Conservation (phyloP, 2,329 filamentous ascomycete genomes). For the Stemphylium lycopersici region DNA sequence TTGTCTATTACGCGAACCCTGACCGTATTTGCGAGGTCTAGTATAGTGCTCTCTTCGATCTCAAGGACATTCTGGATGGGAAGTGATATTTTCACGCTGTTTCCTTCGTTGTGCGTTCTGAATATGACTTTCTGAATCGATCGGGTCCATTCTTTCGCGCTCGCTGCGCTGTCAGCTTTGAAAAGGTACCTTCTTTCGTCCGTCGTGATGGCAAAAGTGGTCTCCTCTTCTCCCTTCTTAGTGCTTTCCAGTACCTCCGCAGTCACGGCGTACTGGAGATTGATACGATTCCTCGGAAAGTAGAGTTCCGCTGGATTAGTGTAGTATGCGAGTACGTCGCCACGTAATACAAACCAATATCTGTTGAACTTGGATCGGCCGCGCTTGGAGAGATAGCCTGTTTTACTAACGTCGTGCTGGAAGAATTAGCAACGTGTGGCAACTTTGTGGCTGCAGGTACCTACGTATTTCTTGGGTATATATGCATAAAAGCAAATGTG, state of each 20-base stretch:
- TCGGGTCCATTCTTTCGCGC: conserved; percentile 96
- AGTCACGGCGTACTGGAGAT: conserved; percentile 88
- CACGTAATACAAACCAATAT: conserved; percentile 93
- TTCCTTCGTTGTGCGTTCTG: conserved; percentile 91
- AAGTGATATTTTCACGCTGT: conserved; percentile 94
- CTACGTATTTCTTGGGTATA: conserved; percentile 86
- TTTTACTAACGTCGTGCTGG: conserved; percentile 69
- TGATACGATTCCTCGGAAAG: conserved; percentile 89
- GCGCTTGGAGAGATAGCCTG: conserved; percentile 85
- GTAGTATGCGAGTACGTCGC: conserved; percentile 90
- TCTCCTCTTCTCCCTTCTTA: conserved; percentile 71
- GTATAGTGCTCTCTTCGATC: conserved; percentile 87
- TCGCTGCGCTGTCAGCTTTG: conserved; percentile 82
- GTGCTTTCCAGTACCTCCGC: conserved; percentile 74
- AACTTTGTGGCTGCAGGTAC: conserved; percentile 35
- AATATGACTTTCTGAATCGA: conserved; percentile 94
- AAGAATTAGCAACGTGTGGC: conserved; percentile 23
- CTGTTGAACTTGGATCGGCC: conserved; percentile 88
- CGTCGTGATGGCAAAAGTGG: conserved; percentile 81
- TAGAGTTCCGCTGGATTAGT: conserved; percentile 83
- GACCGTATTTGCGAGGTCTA: conserved; percentile 91
- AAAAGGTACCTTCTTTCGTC: conserved; percentile 85
- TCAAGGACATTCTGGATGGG: conserved; percentile 90
- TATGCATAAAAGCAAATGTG: conserved; percentile 98
- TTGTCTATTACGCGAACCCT: conserved; percentile 93